These are phyloP conservation scores for Coniochaeta sp. DNA, from an alignment of 2,329 filamentous ascomycete genomes.

Conservation along the genomic window DNA sequence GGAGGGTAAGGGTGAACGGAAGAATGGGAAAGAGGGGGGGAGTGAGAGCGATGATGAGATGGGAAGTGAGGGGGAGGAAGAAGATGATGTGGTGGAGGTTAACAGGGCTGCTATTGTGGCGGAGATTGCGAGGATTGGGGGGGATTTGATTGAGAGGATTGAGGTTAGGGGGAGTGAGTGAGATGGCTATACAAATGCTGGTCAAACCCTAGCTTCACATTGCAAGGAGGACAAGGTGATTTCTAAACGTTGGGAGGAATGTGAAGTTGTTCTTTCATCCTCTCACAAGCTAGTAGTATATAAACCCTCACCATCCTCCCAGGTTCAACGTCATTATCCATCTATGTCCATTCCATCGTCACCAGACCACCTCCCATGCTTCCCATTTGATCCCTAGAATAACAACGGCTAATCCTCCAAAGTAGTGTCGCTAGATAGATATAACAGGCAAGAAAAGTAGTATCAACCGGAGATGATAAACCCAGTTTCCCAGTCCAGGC, in stretches of 20 bases:
- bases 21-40: conserved; percentile 11
- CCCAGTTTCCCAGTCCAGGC: background rate
- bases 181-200: no score
- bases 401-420: background rate
- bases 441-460: background rate
- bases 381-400: background rate
- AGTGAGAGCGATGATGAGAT: conserved; percentile 18
- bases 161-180: conserved; percentile 37
- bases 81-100: conserved; percentile 46
- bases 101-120: conserved; percentile 62
- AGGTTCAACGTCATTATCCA: background rate
- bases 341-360: background rate
- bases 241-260: background rate
- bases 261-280: background rate
- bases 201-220: no score
- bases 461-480: background rate
- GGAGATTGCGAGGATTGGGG: conserved; percentile 65
- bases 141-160: conserved; percentile 61
- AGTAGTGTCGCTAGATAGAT: background rate
- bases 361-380: background rate
- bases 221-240: background rate
- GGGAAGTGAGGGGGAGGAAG: no score
- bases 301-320: background rate
- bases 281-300: background rate
- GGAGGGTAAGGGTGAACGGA: no score